These are phyloP conservation scores for Corynespora cassiicola DNA, from an alignment of 2,329 filamentous ascomycete genomes.

Conservation along the genomic window DNA sequence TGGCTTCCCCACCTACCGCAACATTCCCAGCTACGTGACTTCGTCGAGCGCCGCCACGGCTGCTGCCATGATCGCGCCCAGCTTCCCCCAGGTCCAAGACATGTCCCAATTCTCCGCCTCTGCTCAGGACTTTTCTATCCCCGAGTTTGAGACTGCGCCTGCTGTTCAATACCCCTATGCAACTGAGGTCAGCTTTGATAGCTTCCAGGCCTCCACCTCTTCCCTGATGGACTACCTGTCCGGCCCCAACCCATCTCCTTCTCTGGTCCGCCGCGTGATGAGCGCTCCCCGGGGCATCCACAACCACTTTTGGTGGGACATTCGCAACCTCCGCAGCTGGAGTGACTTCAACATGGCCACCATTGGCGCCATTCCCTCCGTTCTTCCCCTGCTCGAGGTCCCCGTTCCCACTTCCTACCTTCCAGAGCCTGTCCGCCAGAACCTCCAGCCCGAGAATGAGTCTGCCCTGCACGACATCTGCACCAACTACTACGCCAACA, in stretches of 20 bases:
- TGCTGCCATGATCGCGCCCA: too few relatives aligned
- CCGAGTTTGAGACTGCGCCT: slow-evolving; percentile 45
- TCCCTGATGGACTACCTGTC: slow-evolving; percentile 82
- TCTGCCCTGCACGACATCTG: slow-evolving; percentile 77
- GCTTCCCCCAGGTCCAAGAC: slow-evolving; percentile 40
- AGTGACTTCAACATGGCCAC: slow-evolving; percentile 75
- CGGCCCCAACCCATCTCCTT: slow-evolving; percentile 78
- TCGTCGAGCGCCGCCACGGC: slow-evolving; percentile 42
- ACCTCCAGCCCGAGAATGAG: slow-evolving; percentile 79
- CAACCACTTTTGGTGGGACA: slow-evolving; percentile 95
- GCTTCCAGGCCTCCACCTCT: slow-evolving; percentile 58
- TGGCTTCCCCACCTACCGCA: slow-evolving; percentile 84
- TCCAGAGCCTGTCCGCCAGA: slow-evolving; percentile 61
- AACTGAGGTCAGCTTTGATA: slow-evolving; percentile 47
- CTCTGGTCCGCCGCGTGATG: slow-evolving; percentile 79
- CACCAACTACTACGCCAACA: slow-evolving; percentile 79
- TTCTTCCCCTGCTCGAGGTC: slow-evolving; percentile 71
- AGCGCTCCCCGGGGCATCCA: slow-evolving; percentile 72
- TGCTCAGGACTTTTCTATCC: slow-evolving; percentile 39
- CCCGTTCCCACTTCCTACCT: slow-evolving; percentile 68
- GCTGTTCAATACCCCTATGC: slow-evolving; percentile 53
- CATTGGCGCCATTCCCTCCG: slow-evolving; percentile 75
- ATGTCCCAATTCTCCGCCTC: slow-evolving; percentile 37
- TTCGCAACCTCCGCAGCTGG: slow-evolving; percentile 87
- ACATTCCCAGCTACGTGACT: slow-evolving; percentile 67